Base-by-base conservation (phyloP, 106 monocot species). In the Alisma plantagoaquatica region DNA sequence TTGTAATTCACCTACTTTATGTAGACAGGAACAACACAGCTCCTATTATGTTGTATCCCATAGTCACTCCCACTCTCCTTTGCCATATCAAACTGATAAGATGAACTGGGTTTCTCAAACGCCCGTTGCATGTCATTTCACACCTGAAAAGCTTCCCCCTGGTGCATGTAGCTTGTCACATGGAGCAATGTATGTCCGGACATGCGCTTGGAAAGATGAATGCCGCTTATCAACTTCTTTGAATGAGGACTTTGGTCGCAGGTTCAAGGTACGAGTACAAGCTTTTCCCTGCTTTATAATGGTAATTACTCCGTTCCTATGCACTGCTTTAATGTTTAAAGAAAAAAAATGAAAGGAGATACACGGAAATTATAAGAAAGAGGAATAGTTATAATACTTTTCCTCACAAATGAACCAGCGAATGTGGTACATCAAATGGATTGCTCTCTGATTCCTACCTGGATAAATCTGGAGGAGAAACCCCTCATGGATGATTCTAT, bases 11-110 rank as follows among this genome's bases (percentile, higher is more conserved):
- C 72, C 57, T 45, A 47, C 61, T 53, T 7, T 75, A 22, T 76
- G 75, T 30, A 56, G 66, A 49, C 54, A 76, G 62, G 79, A 89
- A 51, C 82, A 80, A 27, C 87, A 52, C 10, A 73, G 65, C 63
- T 79, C 78, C 31, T 80, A 72, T 43, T 83, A 71, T 50, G 31
- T 79, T 53, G 28, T 75, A 23, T 73, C 87, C 52, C 64, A 58
- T n/a, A 55, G 67, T n/a, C n/a, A n/a, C n/a, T n/a, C n/a, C 43
- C 56, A 57, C 30, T 27, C 67, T 63, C 61, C 53, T 18, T 23
- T 62, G 11, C 35, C 56, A 57, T 57, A 46, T 70, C 49, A 21
- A 38, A 51, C 48, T 32, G 55, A 23, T 44, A 65, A 28, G 28
- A 42, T 49, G 10, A 50, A 49, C 10, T 50, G 51, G 62, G 10